Evolutionary conservation across 2,329 filamentous ascomycete genomes (phyloP).

Genomic region (Fusarium mangiferae): DNA sequence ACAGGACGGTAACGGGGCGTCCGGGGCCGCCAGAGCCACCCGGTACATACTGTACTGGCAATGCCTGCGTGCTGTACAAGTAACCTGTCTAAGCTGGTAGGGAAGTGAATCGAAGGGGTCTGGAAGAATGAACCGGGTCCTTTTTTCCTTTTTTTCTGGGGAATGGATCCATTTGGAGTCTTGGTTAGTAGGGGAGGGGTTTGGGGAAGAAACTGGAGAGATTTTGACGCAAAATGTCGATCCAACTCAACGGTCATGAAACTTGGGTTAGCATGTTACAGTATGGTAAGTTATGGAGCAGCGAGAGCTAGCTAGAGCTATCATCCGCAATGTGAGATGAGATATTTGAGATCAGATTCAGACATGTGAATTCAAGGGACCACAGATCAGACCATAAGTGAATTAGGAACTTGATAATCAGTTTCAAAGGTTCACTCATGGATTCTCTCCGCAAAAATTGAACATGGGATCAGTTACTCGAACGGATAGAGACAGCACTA

Average conservation of each 20-base stretch:
- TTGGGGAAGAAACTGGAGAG: conserved; percentile 12
- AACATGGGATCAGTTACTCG: conserved; percentile 18
- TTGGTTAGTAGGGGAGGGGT: conserved; percentile 1
- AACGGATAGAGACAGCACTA: conserved; percentile 13
- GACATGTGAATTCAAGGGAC: conserved; percentile 5
- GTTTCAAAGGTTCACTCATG: neutral
- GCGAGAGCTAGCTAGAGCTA: neutral
- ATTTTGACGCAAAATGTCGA: conserved; percentile 6
- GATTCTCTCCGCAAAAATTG: neutral
- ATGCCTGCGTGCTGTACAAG: conserved; percentile 25
- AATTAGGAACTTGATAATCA: neutral
- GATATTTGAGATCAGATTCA: conserved; percentile 40
- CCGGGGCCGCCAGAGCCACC: conserved; percentile 25
- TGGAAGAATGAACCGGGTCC: conserved; percentile 32
- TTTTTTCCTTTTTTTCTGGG: conserved; percentile 16
- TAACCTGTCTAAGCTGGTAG: conserved; percentile 24
- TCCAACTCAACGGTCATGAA: conserved; percentile 6
- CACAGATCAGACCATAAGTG: conserved; percentile 7
- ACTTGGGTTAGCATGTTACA: neutral
- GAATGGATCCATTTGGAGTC: conserved; percentile 23
- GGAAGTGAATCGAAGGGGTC: conserved; percentile 32
- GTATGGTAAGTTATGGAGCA: neutral
- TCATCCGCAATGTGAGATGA: conserved; percentile 20
- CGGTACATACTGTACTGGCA: conserved; percentile 23
- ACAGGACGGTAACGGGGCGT: conserved; percentile 29